These are phyloP conservation scores for Phialemoniopsis sp. DNA, from an alignment of 2,329 filamentous ascomycete genomes.

Conservation along the genomic window DNA sequence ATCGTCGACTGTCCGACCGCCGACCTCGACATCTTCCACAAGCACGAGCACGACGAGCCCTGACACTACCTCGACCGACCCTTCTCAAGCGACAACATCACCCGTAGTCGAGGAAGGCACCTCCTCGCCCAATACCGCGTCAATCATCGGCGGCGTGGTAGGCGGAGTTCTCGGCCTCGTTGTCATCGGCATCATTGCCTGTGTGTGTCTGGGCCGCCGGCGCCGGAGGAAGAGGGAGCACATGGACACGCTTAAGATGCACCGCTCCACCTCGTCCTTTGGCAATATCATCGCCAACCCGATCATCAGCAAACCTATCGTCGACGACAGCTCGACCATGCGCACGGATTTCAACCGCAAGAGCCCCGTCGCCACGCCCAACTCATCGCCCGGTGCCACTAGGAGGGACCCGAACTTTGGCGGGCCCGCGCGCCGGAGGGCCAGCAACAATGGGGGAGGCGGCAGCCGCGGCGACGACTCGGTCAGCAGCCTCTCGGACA, in stretches of 20 bases:
- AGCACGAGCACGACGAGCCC: slow-evolving; percentile 13
- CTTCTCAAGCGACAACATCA: slow-evolving; percentile 5
- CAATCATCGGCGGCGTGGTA: slow-evolving; percentile 43
- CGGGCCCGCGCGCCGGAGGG: slow-evolving; percentile 5
- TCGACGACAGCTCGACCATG: slow-evolving; percentile 31
- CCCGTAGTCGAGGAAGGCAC: slow-evolving; percentile 3
- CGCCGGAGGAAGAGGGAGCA: slow-evolving; percentile 18
- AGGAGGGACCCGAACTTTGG: not conserved
- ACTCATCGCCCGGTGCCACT: slow-evolving; percentile 2
- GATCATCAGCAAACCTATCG: slow-evolving; percentile 55
- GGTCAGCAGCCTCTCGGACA: slow-evolving; percentile 7
- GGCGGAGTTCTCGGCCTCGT: slow-evolving; percentile 38
- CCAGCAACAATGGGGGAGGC: too few species aligned
- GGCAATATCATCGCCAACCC: slow-evolving; percentile 55
- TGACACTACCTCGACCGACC: slow-evolving; percentile 4
- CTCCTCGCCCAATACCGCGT: slow-evolving; percentile 24
- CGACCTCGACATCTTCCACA: slow-evolving; percentile 15
- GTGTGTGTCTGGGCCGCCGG: slow-evolving; percentile 28
- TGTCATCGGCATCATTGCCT: slow-evolving; percentile 30
- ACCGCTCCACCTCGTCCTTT: slow-evolving; percentile 31
- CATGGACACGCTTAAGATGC: slow-evolving; percentile 20
- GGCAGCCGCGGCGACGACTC: slow-evolving; percentile 4
- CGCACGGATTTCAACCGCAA: slow-evolving; percentile 52
- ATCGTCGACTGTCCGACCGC: slow-evolving; percentile 12
- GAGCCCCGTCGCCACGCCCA: slow-evolving; percentile 9